A percentile compares a stretch with the other conserved stretches of the same genome.
These are phyloP conservation scores for Neonectria sp. DNA, from an alignment of 2,329 filamentous ascomycete genomes.

Conservation along the genomic window DNA sequence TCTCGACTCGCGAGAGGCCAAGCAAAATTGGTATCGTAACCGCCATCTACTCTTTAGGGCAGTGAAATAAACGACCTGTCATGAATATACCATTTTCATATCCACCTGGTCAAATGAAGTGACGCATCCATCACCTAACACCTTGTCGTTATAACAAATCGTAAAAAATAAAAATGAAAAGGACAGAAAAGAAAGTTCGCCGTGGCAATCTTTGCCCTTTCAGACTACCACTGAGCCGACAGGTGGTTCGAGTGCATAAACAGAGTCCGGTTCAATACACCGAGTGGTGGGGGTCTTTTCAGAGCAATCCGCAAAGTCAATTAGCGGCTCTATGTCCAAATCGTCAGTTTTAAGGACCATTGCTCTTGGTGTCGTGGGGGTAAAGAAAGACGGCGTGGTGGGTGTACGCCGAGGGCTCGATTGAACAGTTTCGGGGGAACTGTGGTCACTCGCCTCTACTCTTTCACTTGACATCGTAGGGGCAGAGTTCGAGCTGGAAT, in stretches of 20 bases:
- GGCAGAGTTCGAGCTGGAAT: no score
- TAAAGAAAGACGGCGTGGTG: conserved; percentile 39
- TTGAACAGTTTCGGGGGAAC: conserved; percentile 29
- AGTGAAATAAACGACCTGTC: no score
- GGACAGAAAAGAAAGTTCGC: no score
- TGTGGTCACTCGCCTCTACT: conserved; percentile 34
- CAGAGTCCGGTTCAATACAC: not conserved
- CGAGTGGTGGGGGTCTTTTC: conserved; percentile 18
- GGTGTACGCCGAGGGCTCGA: conserved; percentile 36
- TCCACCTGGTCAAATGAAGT: no score
- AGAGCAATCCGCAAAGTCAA: conserved; percentile 11
- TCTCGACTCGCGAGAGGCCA: not conserved
- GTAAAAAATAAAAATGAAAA: no score
- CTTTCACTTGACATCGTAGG: conserved; percentile 25
- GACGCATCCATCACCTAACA: no score
- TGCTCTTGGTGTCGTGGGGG: conserved; percentile 50
- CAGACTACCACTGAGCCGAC: not conserved
- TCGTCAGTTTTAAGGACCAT: conserved; percentile 39
- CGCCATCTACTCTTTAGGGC: no score
- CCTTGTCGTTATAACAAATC: no score
- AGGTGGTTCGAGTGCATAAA: not conserved
- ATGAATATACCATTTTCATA: no score
- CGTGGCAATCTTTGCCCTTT: not conserved
- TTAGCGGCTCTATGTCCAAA: conserved; percentile 19
- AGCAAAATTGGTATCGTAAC: not conserved